These are phyloP conservation scores for Nidula microcarpa DNA, from an alignment of 768 basidiomycete species.

Conservation along the genomic window DNA sequence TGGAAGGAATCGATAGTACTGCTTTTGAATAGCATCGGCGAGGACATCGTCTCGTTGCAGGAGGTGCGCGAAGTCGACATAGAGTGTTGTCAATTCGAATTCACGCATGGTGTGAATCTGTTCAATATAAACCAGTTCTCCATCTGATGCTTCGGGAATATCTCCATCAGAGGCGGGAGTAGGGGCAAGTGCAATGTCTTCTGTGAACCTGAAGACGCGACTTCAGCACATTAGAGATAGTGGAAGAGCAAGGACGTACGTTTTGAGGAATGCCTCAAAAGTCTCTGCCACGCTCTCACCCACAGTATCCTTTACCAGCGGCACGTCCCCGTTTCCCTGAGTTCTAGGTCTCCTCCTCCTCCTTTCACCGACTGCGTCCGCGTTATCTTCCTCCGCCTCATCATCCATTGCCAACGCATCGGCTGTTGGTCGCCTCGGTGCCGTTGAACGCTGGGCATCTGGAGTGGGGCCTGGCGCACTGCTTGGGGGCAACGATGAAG, in stretches of 20 bases:
- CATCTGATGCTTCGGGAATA: slow-evolving; percentile 48
- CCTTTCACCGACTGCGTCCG: slow-evolving; percentile 24
- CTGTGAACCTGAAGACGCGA: slow-evolving; percentile 65
- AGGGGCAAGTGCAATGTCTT: slow-evolving; percentile 71
- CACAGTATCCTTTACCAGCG: slow-evolving; percentile 88
- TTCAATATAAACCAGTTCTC: slow-evolving; percentile 79
- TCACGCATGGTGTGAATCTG: slow-evolving; percentile 96
- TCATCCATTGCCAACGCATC: slow-evolving; percentile 57
- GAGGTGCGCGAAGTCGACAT: slow-evolving; percentile 92
- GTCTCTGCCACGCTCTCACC: slow-evolving; percentile 93
- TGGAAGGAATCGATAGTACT: slow-evolving; percentile 96
- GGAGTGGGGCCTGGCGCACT: slow-evolving; percentile 38
- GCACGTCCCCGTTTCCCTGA: slow-evolving; percentile 63
- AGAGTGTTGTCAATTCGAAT: slow-evolving; percentile 92
- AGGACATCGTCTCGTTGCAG: slow-evolving; percentile 89
- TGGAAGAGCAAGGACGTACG: slow-evolving; percentile 47
- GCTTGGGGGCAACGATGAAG: slow-evolving; percentile 50
- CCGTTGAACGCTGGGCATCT: slow-evolving; percentile 19
- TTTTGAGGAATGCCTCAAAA: slow-evolving; percentile 89
- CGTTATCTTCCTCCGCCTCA: slow-evolving; percentile 42
- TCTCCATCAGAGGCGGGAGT: slow-evolving; percentile 79
- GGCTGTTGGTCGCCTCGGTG: slow-evolving; percentile 37
- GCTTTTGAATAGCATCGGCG: slow-evolving; percentile 88
- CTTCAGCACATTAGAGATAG: slow-evolving; percentile 1
- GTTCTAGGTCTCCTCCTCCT: slow-evolving; percentile 46